phyloP scores from a whole-genome alignment of 1,284 basidiomycete genomes.

The Calocybe gambosa region DNA sequence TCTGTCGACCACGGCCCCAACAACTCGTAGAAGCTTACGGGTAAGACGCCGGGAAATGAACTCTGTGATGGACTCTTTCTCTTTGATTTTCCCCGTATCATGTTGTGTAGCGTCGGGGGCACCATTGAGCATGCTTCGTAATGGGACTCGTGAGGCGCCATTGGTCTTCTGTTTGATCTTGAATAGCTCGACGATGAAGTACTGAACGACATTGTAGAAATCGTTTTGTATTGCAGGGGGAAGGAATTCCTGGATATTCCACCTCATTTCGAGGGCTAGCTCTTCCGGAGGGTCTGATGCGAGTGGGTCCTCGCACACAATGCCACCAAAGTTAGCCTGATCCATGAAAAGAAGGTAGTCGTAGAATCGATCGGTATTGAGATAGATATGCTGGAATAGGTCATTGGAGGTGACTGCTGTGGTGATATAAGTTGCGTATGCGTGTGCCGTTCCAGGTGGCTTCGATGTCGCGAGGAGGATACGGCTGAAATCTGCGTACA shows the following conservation, averaged over 20 bases:
- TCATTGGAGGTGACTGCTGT: constrained; percentile 93
- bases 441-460: constrained; percentile 91
- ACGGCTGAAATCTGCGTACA: constrained; percentile 93
- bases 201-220: constrained; percentile 73
- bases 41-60: constrained; percentile 83
- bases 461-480: constrained; percentile 93
- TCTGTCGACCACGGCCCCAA: constrained; percentile 64
- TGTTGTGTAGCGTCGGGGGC: constrained; percentile 56
- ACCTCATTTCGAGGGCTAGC: constrained; percentile 80
- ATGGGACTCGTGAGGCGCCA: constrained; percentile 58
- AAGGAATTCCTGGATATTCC: constrained; percentile 93
- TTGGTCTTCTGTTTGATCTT: constrained; percentile 66
- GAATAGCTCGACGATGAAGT: constrained; percentile 86
- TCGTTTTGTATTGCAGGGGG: constrained; percentile 79
- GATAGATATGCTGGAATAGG: constrained; percentile 89
- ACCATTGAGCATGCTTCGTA: constrained; percentile 69
- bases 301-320: constrained; percentile 77
- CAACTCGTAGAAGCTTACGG: constrained; percentile 70
- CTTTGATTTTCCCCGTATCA: constrained; percentile 65
- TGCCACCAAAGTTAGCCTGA: constrained; percentile 86
- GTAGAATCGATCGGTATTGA: constrained; percentile 88
- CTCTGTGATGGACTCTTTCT: constrained; percentile 61
- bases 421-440: constrained; percentile 93
- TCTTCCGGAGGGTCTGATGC: constrained; percentile 63
- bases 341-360: constrained; percentile 98